A percentile compares a stretch with the other conserved stretches of the same genome.
These are phyloP conservation scores for Epicoccum nigrum DNA, from an alignment of 2,329 filamentous ascomycete genomes.

Conservation along the genomic window DNA sequence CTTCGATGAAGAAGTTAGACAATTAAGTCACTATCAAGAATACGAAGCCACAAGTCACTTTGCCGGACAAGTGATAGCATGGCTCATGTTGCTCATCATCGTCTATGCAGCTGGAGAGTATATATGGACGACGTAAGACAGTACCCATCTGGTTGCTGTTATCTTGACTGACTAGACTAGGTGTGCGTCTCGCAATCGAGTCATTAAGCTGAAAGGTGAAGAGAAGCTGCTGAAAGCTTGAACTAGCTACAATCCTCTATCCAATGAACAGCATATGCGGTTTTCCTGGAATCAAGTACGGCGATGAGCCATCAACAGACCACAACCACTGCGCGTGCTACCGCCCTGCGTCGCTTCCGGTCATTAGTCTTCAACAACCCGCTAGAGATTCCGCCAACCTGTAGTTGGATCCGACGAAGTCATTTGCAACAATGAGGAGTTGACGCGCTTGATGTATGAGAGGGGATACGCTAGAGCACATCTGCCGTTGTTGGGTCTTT, in stretches of 20 bases:
- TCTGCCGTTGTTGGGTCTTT: too few species aligned
- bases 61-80: constrained; percentile 25
- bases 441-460: too few species aligned
- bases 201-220: constrained; percentile 30
- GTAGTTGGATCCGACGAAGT: too few species aligned
- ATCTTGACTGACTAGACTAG: constrained; percentile 16
- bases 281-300: too few species aligned
- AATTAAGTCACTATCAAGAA: constrained; percentile 7
- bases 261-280: too few species aligned
- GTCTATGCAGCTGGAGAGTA: constrained; percentile 27
- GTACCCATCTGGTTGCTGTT: not conserved
- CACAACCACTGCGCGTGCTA: too few species aligned
- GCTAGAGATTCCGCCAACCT: too few species aligned
- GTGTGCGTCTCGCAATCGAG: constrained; percentile 12
- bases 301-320: too few species aligned
- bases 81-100: constrained; percentile 26
- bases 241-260: not conserved
- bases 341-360: too few species aligned
- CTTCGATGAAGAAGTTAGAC: constrained; percentile 29
- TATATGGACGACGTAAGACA: constrained; percentile 29
- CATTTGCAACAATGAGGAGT: too few species aligned
- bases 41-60: constrained; percentile 19
- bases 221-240: constrained; percentile 27
- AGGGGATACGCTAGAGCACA: too few species aligned
- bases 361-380: too few species aligned